Conservation (phyloP, 2,329 filamentous ascomycete genomes). For the Fusarium sp. region DNA sequence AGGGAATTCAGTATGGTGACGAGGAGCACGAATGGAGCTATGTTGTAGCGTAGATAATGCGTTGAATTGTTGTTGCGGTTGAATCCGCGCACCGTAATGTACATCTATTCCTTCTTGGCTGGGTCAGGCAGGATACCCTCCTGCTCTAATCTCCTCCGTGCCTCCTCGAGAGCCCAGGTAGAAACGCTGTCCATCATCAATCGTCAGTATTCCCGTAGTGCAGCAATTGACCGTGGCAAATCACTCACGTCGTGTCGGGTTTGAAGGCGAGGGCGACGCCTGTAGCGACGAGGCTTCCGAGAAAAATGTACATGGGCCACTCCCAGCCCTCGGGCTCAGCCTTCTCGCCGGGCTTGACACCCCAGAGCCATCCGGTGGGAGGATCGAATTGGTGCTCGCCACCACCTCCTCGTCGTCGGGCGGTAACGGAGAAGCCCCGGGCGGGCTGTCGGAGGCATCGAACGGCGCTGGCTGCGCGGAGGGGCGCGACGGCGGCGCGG, state of each 20-base stretch:
- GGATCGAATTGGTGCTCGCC: slow-evolving; percentile 85
- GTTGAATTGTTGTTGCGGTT: slow-evolving; percentile 10
- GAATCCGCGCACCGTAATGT: not conserved
- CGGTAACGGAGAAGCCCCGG: slow-evolving; percentile 58
- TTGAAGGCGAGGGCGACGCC: slow-evolving; percentile 92
- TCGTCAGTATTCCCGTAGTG: slow-evolving; percentile 41
- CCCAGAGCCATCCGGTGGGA: slow-evolving; percentile 91
- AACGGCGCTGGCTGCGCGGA: slow-evolving; percentile 51
- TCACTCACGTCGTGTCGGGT: slow-evolving; percentile 95
- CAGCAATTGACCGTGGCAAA: slow-evolving; percentile 20
- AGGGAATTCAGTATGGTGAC: slow-evolving; percentile 94
- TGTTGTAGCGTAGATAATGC: slow-evolving; percentile 19
- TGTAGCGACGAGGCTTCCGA: slow-evolving; percentile 79
- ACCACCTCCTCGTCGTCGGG: slow-evolving; percentile 54
- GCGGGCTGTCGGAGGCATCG: slow-evolving; percentile 51
- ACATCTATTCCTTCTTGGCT: slow-evolving; percentile 57
- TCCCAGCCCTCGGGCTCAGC: slow-evolving; percentile 98
- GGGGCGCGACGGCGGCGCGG: slow-evolving; percentile 50
- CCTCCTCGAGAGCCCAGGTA: slow-evolving; percentile 98
- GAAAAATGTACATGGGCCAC: slow-evolving; percentile 83
- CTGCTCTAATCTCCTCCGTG: slow-evolving; percentile 90
- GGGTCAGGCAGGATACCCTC: slow-evolving; percentile 94
- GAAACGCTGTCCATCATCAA: slow-evolving; percentile 77
- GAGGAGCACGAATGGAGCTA: slow-evolving; percentile 93
- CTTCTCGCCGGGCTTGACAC: slow-evolving; percentile 94